phyloP scores from a whole-genome alignment of 257 asterid species.

The Gynochthodes officinalis region DNA sequence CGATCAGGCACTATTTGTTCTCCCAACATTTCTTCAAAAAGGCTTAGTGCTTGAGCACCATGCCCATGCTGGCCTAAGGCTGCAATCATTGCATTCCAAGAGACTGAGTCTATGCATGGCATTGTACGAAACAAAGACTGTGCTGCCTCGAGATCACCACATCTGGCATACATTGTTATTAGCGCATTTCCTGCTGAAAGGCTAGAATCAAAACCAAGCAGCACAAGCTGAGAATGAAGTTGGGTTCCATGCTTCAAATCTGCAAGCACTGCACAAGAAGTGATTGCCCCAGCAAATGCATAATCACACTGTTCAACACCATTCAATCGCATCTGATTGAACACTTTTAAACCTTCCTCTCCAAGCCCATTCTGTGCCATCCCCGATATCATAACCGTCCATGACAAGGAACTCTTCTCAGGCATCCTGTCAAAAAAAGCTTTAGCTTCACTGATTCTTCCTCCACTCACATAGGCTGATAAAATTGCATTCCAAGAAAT shows the following conservation, averaged over 20 bases:
- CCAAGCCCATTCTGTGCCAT: slow-evolving; percentile 10
- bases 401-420: slow-evolving; percentile 9
- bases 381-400: slow-evolving; percentile 12
- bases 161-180: slow-evolving; percentile 15
- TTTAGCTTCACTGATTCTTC: slow-evolving; percentile 7
- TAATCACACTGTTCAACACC: slow-evolving; percentile 12
- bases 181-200: slow-evolving; percentile 19
- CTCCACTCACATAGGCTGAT: background rate
- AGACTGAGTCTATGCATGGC: slow-evolving; percentile 12
- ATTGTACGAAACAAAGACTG: slow-evolving; percentile 6
- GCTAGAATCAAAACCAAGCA: slow-evolving; percentile 16
- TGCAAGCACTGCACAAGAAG: slow-evolving; percentile 13
- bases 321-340: slow-evolving; percentile 13
- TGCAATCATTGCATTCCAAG: slow-evolving; percentile 22
- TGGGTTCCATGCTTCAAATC: slow-evolving; percentile 15
- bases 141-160: slow-evolving; percentile 16
- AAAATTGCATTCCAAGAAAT: slow-evolving; percentile 15
- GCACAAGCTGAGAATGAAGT: slow-evolving; percentile 16
- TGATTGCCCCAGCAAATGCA: slow-evolving; percentile 14
- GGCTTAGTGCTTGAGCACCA: slow-evolving; percentile 5
- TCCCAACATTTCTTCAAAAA: slow-evolving; percentile 15
- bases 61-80: slow-evolving; percentile 20
- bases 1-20: slow-evolving; percentile 16
- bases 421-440: slow-evolving; percentile 10
- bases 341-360: slow-evolving; percentile 16